phyloP scores from a whole-genome alignment of 1,139 yeast species.

The Hansenula sp. region DNA sequence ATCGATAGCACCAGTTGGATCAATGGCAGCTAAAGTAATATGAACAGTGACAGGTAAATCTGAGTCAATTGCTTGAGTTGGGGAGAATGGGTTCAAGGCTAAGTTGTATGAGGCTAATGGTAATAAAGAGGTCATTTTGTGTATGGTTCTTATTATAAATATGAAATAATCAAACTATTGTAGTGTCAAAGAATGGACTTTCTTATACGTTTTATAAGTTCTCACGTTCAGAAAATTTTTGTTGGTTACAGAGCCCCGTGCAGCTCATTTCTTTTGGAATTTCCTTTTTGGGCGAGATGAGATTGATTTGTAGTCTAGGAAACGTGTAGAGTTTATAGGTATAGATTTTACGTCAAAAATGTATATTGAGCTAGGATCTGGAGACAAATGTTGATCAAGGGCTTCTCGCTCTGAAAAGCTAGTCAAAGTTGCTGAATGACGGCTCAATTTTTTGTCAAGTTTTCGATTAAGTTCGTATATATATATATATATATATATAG shows the following conservation, averaged over 20 bases:
- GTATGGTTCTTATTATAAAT: not conserved
- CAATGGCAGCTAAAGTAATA: constrained; percentile 92
- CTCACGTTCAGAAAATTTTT: constrained; percentile 6
- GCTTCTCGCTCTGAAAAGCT: too few relatives aligned
- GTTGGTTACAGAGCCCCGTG: not conserved
- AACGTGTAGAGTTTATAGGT: not conserved
- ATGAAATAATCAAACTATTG: not conserved
- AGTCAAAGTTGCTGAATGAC: too few relatives aligned
- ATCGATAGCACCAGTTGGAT: constrained; percentile 79
- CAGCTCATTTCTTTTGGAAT: constrained; percentile 22
- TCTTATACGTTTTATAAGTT: not conserved
- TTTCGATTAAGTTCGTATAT: too few relatives aligned
- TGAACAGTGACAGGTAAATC: constrained; percentile 88
- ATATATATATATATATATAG: too few relatives aligned
- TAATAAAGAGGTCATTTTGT: constrained; percentile 57
- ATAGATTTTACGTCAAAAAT: too few relatives aligned
- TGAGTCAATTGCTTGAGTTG: constrained; percentile 81
- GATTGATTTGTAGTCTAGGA: not conserved
- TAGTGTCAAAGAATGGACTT: not conserved
- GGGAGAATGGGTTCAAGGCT: constrained; percentile 80
- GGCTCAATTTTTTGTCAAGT: too few relatives aligned
- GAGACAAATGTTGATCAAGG: too few relatives aligned
- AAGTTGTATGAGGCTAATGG: constrained; percentile 86
- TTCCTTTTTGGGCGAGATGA: constrained; percentile 17
- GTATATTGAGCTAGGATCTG: too few relatives aligned